Base-by-base conservation (phyloP, 805 yeast genomes). In the Metschnikowia santaceciliae region DNA sequence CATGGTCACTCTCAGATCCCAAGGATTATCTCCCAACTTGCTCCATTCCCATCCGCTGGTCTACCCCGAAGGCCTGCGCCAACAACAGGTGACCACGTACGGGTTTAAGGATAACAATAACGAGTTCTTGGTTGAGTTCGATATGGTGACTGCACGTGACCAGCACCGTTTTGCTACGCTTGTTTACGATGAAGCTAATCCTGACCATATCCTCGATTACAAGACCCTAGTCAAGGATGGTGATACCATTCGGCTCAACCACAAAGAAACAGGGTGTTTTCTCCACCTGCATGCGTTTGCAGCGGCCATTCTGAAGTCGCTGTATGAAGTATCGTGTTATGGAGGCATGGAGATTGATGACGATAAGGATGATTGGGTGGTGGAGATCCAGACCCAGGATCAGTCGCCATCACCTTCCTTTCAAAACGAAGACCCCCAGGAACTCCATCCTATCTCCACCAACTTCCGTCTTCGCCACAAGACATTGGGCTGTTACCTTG, bases 41-140 rank as follows among this genome's bases (percentile, higher is more conserved):
- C 71, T 94, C 54, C 99, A 94, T 66, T 92, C 98, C 0, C 99
- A 94, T 65, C 74, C 77, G 15, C 96, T 88, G 65, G 67, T 78
- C 11, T 94, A 84, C 65, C 99, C 99, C 14, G 90, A 83, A 56
- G 98, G 98, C 3, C 88, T 97, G 2, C 78, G 80, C 55, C 98
- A 94, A 70, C 97, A 91, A 68, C 99, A 94, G 69, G 78, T 94
- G 46, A 94, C 99, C 26, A 88, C 94, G 6, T 94, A 94, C 67
- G 88, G 91, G 17, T 90, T 83, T 68, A 89, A 89, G 65, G 98
- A 59, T 49, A 49, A 48, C 3, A 59, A 59, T 51, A 59, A 59
- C 42, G 58, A 56, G 40, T 59, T 59, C 35, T 20, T 53, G 22
- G 23, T 59, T 15, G 62, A 59, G 45, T 59, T 59, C 61, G 77